A percentile compares a stretch with the other conserved stretches of the same genome.
Evolutionary conservation across 345 rosid genomes (phyloP).

Genomic region (Leavenworthia alabamica): DNA sequence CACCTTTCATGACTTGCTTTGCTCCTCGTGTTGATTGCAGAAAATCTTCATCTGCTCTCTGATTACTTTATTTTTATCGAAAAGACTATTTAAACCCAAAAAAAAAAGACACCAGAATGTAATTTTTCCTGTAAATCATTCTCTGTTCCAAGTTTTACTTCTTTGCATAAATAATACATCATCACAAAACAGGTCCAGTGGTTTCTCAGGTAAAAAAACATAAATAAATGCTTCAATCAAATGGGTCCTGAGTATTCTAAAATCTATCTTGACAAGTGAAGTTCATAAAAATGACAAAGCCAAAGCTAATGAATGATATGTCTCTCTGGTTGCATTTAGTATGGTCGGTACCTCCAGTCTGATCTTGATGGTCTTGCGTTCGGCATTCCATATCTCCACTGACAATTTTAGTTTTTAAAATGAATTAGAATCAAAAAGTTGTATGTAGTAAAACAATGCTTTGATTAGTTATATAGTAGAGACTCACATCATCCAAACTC

Average conservation of each 20-base stretch:
- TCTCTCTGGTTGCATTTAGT: conserved; percentile 31
- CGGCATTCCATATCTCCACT: conserved; percentile 73
- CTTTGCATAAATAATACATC: not conserved
- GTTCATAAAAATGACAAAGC: conserved; percentile 25
- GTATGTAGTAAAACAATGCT: not conserved
- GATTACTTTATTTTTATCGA: no score
- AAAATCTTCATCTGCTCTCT: conserved; percentile 30
- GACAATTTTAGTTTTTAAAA: conserved; percentile 4
- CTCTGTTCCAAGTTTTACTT: conserved; percentile 4
- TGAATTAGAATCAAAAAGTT: not conserved
- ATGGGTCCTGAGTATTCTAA: conserved; percentile 3
- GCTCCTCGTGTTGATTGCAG: conserved; percentile 37
- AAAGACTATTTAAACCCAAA: no score
- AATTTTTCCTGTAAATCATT: conserved; percentile 22
- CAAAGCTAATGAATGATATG: conserved; percentile 12
- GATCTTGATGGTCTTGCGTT: conserved; percentile 66
- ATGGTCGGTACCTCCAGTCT: conserved; percentile 92
- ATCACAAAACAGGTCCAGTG: conserved; percentile 6
- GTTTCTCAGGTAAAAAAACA: no score
- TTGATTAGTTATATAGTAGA: not conserved
- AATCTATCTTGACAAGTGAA: conserved; percentile 11
- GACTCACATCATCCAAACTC: conserved; percentile 71
- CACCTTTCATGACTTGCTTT: conserved; percentile 50
- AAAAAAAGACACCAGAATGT: conserved; percentile 13
- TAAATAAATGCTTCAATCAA: not conserved